These are phyloP conservation scores for Pichia scutulata DNA, from an alignment of 805 yeast genomes.

Conservation along the genomic window DNA sequence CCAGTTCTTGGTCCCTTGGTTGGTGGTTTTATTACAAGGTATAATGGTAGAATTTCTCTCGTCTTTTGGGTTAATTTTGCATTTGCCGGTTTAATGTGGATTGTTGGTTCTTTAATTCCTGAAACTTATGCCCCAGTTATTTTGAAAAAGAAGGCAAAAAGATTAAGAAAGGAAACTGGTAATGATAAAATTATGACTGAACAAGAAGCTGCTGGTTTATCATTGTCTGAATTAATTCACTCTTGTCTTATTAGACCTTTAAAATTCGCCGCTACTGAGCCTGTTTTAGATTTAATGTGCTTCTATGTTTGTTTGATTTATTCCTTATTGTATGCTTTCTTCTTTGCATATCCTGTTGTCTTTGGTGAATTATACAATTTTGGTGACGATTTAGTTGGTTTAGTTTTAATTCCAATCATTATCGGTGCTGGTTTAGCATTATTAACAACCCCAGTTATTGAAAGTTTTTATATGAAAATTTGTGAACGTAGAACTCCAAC, in stretches of 20 bases:
- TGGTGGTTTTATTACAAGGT: constrained; percentile 75
- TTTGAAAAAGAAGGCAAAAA: constrained; percentile 55
- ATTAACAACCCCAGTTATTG: constrained; percentile 66
- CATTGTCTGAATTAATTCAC: constrained; percentile 58
- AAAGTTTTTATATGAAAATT: constrained; percentile 47
- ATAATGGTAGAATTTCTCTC: constrained; percentile 59
- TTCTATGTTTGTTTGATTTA: constrained; percentile 82
- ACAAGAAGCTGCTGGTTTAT: constrained; percentile 77
- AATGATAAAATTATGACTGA: constrained; percentile 83
- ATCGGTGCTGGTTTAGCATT: constrained; percentile 79
- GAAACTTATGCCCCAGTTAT: constrained; percentile 88
- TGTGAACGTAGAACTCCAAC: constrained; percentile 50
- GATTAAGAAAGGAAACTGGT: constrained; percentile 71
- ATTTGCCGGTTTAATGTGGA: constrained; percentile 80
- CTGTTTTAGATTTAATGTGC: constrained; percentile 78
- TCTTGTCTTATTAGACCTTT: constrained; percentile 77
- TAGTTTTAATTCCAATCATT: constrained; percentile 84
- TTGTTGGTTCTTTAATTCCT: constrained; percentile 58
- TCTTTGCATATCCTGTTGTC: constrained; percentile 91
- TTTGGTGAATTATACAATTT: constrained; percentile 70
- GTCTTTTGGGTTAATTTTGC: constrained; percentile 91
- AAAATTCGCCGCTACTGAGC: constrained; percentile 69
- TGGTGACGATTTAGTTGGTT: constrained; percentile 70
- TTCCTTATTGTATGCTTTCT: constrained; percentile 85
- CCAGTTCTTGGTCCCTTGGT: constrained; percentile 87